Base-by-base conservation (phyloP, 139 green algal genomes). In the Astrephomene gubernaculifera region DNA sequence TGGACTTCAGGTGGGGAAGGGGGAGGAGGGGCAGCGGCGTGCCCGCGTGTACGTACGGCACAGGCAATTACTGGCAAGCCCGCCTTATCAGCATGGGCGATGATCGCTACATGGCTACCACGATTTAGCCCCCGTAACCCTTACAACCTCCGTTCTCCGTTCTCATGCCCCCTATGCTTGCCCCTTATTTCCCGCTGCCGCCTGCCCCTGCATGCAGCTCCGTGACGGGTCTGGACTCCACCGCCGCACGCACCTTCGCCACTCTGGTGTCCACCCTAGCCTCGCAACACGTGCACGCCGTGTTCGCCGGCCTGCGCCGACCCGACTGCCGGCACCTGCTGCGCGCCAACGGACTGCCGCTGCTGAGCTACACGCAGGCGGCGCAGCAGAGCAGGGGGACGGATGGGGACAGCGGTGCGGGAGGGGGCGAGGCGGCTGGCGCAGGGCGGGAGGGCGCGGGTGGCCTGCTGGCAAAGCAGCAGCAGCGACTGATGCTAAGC, bases 221-320 rank as follows among this genome's bases (percentile, higher is more conserved):
- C 9, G 92, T 97, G 14, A 88, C 92, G n/a, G 93, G 92, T 22
- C 49, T 97, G 79, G 95, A 97, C 52, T 91, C 92, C 9, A 97
- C 95, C 0, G 93, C 92, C 1, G 95, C 95, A 21, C 90, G 91
- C 74, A 96, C 91, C 22, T 94, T 97, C 54, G 87, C 87, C 33
- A 93, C 92, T 27, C 86, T 97, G 53, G 68, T 87, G 25, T 86
- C 36, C 79, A 72, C 49, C 0, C 64, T 91, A 3, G 61, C 33
- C 61, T 52, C 41, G 0, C 76, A 83, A 61, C n/a, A 25, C 60
- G 76, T 72, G n/a, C 63, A 83, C 61, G 76, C 63, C 39, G 63
- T 83, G 41, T 72, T 83, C 41, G 41, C 76, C 39, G 64, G 64
- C 41, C 4, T 83, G 1, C 14, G 61, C 6, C 76, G 41, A 12